Base-by-base conservation (phyloP, 2,329 filamentous ascomycete genomes). In the Epichloe gansuensis region DNA sequence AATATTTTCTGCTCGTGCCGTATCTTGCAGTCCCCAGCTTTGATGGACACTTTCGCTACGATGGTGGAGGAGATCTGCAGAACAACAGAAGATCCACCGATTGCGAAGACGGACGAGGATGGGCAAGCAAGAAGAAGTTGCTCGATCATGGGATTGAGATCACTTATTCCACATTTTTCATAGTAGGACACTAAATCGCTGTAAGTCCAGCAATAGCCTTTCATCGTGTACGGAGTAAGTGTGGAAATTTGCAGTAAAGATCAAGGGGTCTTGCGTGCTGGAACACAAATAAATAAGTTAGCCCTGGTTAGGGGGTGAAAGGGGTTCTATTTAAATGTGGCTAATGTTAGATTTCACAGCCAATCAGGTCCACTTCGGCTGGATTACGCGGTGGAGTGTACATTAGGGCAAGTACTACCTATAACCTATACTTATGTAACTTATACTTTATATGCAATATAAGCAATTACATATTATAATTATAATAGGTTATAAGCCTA, bases 41-140 rank as follows among this genome's bases (percentile, higher is more conserved):
- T 15, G 12, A 58, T 49, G 31, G 43, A 51, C n/a, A 57, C 54
- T 49, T 57, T 58, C 25, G 57, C 57, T 13, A 45, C 55, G 44
- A 57, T 56, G 5, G 17, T 35, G n/a, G 55, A 27, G n/a, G 53
- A 53, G 54, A 57, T 45, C 13, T 48, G 17, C 17, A 59, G 53
- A 8, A 58, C 51, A 36, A 59, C 54, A 9, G 56, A 57, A 51
- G 57, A 51, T 43, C 55, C 56, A 27, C 56, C 56, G 21, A 54
- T 36, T 15, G 39, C 50, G 36, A 55, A 59, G 27, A 59, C 40
- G 13, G 41, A 52, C 7, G 57, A 57, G 25, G 40, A 43, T 15
- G 53, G 54, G 42, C 54, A 58, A 23, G 46, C 17, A 13, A 34
- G 40, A 17, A 58, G 54, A 21, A 51, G 46, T 34, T 51, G 53